Evolutionary conservation across 2,329 filamentous ascomycete species (phyloP).

Genomic region (Penicillium brasilianum): DNA sequence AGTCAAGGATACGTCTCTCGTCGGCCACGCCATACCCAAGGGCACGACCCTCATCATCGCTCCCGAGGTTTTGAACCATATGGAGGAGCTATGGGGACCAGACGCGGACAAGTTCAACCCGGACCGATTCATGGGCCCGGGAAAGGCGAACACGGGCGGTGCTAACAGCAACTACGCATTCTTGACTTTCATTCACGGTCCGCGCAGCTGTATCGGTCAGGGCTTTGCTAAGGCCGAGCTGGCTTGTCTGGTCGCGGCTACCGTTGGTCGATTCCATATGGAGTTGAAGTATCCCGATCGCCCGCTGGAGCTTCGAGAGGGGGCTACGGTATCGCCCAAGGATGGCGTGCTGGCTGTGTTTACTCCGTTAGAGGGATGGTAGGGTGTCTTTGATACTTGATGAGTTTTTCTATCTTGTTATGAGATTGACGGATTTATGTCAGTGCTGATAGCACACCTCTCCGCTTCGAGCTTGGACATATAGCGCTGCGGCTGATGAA

Average conservation of each 20-base stretch:
- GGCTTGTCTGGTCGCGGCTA: slow-evolving; percentile 76
- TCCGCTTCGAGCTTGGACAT: neutral
- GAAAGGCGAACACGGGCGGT: slow-evolving; percentile 66
- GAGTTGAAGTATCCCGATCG: slow-evolving; percentile 66
- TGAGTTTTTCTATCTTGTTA: neutral
- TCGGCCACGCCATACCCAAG: slow-evolving; percentile 68
- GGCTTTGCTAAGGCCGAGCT: slow-evolving; percentile 83
- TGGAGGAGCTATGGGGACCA: slow-evolving; percentile 72
- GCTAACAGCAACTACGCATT: slow-evolving; percentile 77
- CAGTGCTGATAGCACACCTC: neutral
- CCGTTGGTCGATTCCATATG: slow-evolving; percentile 74
- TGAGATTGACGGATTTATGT: neutral
- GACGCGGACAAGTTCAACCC: slow-evolving; percentile 79
- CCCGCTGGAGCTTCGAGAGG: slow-evolving; percentile 69
- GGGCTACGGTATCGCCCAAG: slow-evolving; percentile 73
- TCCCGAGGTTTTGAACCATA: slow-evolving; percentile 72
- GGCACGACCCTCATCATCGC: slow-evolving; percentile 71
- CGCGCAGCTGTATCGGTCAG: slow-evolving; percentile 82
- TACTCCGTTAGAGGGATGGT: slow-evolving; percentile 49
- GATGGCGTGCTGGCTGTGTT: slow-evolving; percentile 73
- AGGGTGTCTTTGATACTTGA: slow-evolving; percentile 3
- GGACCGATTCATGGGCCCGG: slow-evolving; percentile 70
- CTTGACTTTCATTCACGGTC: slow-evolving; percentile 84
- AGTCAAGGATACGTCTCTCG: slow-evolving; percentile 68
- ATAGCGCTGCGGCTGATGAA: neutral